Conservation (phyloP, 202 grass and related monocot species). For the Digitaria exilis region DNA sequence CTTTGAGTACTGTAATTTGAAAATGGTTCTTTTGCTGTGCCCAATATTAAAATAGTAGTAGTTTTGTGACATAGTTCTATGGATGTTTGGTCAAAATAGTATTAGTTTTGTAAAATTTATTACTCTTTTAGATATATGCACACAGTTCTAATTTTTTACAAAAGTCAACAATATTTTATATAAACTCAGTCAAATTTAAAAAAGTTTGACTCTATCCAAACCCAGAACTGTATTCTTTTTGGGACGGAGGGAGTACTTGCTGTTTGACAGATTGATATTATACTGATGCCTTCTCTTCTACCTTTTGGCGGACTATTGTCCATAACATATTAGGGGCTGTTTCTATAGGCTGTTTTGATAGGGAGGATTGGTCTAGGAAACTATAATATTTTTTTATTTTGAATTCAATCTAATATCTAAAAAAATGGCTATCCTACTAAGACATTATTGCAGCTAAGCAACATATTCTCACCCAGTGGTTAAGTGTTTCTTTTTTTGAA, state of each 20-base stretch:
- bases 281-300: constrained; percentile 3
- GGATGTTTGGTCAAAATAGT: background rate
- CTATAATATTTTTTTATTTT: background rate
- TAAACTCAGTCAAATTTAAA: no score
- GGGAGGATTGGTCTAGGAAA: background rate
- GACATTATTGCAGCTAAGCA: background rate
- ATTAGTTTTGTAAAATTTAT: background rate
- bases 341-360: background rate
- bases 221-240: no score
- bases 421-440: no score
- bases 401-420: background rate
- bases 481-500: background rate
- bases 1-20: background rate
- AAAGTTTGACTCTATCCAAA: no score
- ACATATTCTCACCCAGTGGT: constrained; percentile 3
- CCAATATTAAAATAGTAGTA: background rate
- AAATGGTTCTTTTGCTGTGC: background rate
- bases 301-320: constrained; percentile 9
- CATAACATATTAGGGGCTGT: background rate
- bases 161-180: no score
- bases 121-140: constrained; percentile 5
- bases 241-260: no score
- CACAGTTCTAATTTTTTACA: background rate
- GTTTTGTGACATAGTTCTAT: background rate
- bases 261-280: background rate